phyloP scores from a whole-genome alignment of 208 protist species.

The Trypanosoma avium region DNA sequence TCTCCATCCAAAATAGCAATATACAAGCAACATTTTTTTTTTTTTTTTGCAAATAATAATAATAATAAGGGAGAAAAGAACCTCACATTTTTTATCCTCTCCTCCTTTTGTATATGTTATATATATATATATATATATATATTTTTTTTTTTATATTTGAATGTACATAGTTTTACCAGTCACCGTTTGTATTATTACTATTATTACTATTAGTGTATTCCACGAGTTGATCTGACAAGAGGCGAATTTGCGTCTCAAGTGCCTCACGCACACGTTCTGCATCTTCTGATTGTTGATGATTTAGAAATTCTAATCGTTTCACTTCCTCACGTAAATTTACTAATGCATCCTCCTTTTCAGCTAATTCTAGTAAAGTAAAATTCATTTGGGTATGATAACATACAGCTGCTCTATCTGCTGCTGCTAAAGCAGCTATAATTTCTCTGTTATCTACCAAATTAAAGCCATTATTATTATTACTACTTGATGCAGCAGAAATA shows the following conservation, averaged over 20 bases:
- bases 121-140: too few species aligned
- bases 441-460: conserved; percentile 35
- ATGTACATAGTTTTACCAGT: too few species aligned
- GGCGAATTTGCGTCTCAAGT: conserved; percentile 68
- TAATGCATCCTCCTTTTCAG: conserved; percentile 49
- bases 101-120: too few species aligned
- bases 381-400: conserved; percentile 78
- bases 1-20: too few species aligned
- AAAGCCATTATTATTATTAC: neutral
- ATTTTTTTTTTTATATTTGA: too few species aligned
- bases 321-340: conserved; percentile 35
- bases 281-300: conserved; percentile 44
- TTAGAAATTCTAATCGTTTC: conserved; percentile 31
- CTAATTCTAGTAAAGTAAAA: conserved; percentile 52
- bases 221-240: conserved; percentile 67
- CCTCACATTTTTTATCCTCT: too few species aligned
- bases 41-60: too few species aligned
- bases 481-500: neutral
- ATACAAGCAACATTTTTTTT: too few species aligned
- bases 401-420: conserved; percentile 66
- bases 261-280: conserved; percentile 45
- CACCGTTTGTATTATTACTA: neutral
- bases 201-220: conserved; percentile 3
- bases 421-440: conserved; percentile 50
- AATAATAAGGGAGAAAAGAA: too few species aligned